Conservation (phyloP, 208 protist genomes). For the Phytomonas francai region DNA sequence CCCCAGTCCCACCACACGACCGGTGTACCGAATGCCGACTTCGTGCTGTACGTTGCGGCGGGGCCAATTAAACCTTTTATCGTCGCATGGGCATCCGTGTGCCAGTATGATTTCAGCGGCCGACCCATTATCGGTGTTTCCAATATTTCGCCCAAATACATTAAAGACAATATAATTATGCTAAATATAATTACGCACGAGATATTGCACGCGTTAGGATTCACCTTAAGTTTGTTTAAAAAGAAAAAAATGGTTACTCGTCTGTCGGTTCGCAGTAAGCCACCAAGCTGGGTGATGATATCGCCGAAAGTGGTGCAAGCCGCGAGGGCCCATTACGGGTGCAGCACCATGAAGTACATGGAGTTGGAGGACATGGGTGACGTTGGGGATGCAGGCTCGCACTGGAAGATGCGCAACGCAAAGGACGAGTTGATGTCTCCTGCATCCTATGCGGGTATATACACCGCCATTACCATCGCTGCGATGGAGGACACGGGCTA, state of each 20-base stretch:
- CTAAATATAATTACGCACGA: conserved; percentile 55
- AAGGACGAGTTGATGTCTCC: conserved; percentile 82
- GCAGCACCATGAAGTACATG: conserved; percentile 33
- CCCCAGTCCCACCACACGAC: conserved; percentile 24
- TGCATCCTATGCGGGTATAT: conserved; percentile 19
- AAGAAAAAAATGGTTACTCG: not conserved
- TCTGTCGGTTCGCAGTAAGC: conserved; percentile 33
- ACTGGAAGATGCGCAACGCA: conserved; percentile 84
- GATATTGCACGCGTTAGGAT: conserved; percentile 83
- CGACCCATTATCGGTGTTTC: conserved; percentile 32
- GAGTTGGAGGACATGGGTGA: conserved; percentile 72
- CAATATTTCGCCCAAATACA: conserved; percentile 36
- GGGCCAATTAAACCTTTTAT: conserved; percentile 13
- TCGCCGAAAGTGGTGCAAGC: conserved; percentile 21
- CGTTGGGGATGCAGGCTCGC: conserved; percentile 32
- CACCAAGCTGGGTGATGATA: conserved; percentile 16
- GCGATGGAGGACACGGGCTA: conserved; percentile 71
- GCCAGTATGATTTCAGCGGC: conserved; percentile 13
- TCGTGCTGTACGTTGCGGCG: conserved; percentile 58
- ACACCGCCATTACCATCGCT: conserved; percentile 73
- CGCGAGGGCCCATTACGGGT: conserved; percentile 59
- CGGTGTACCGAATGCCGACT: conserved; percentile 39
- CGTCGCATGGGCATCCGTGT: conserved; percentile 41
- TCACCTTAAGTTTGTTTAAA: conserved; percentile 18
- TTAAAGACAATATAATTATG: conserved; percentile 9